Conservation (phyloP, 2,329 filamentous ascomycete genomes). For the Aspergillus transmontanensis region DNA sequence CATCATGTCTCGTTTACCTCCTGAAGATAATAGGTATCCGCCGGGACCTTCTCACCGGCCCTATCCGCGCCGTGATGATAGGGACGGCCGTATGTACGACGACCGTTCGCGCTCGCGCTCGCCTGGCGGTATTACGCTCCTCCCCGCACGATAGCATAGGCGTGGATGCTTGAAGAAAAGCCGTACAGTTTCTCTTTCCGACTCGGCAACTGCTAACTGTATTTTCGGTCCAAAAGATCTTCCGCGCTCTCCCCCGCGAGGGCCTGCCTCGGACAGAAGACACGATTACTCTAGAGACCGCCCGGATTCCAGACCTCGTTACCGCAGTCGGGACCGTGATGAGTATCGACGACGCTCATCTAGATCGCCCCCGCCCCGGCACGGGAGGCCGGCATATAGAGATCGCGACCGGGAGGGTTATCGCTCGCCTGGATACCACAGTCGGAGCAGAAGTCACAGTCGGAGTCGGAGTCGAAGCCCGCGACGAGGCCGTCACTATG, state of each 20-base stretch:
- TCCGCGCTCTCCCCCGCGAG: slow-evolving; percentile 38
- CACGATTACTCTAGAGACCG: slow-evolving; percentile 37
- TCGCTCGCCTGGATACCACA: slow-evolving; percentile 42
- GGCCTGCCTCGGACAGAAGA: slow-evolving; percentile 40
- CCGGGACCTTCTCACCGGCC: slow-evolving; percentile 26
- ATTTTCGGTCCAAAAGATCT: slow-evolving; percentile 37
- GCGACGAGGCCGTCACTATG: slow-evolving; percentile 41
- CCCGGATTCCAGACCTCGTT: slow-evolving; percentile 30
- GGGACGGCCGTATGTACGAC: slow-evolving; percentile 51
- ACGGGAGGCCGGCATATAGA: slow-evolving; percentile 40
- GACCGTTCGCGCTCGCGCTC: slow-evolving; percentile 45
- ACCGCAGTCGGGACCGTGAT: slow-evolving; percentile 38
- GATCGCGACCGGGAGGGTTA: slow-evolving; percentile 53
- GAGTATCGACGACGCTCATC: slow-evolving; percentile 36
- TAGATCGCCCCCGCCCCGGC: slow-evolving; percentile 39
- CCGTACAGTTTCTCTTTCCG: slow-evolving; percentile 15
- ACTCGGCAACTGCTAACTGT: slow-evolving; percentile 42
- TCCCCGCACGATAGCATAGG: slow-evolving; percentile 48
- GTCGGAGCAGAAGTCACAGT: slow-evolving; percentile 38
- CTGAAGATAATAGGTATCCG: slow-evolving; percentile 30
- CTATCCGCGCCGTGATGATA: slow-evolving; percentile 36
- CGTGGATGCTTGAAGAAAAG: slow-evolving; percentile 10
- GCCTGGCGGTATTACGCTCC: slow-evolving; percentile 48
- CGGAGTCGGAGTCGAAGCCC: slow-evolving; percentile 40
- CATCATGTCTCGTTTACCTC: slow-evolving; percentile 32